These are phyloP conservation scores for Kuraishia molischiana DNA, from an alignment of 805 yeast genomes.

Conservation along the genomic window DNA sequence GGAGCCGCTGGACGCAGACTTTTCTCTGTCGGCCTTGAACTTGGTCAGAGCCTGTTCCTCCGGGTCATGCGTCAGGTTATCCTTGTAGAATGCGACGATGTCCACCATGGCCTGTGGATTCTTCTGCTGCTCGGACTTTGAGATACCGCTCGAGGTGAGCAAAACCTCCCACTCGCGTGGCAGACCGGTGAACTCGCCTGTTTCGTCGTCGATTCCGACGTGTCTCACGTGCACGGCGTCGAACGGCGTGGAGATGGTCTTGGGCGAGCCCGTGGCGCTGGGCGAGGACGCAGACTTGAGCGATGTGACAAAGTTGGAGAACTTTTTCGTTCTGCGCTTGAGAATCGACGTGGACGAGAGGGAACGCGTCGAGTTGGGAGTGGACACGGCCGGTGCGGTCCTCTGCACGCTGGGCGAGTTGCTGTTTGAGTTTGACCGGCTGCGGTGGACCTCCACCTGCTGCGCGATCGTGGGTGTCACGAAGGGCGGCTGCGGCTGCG, in stretches of 20 bases:
- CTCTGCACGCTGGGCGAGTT: not conserved
- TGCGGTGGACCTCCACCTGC: not conserved
- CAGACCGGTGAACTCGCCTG: constrained; percentile 85
- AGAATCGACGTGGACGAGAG: not conserved
- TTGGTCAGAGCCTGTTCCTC: constrained; percentile 7
- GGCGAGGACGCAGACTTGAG: constrained; percentile 10
- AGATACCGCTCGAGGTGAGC: constrained; percentile 76
- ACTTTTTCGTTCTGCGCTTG: constrained; percentile 43
- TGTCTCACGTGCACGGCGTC: constrained; percentile 88
- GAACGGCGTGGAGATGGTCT: constrained; percentile 80
- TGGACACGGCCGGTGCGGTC: not conserved
- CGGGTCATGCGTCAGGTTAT: constrained; percentile 33
- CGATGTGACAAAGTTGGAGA: constrained; percentile 32
- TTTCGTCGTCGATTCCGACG: constrained; percentile 77
- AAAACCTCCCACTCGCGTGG: constrained; percentile 90
- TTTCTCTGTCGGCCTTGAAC: constrained; percentile 3
- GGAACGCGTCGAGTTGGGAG: not conserved
- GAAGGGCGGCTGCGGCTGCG: not conserved
- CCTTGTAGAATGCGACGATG: constrained; percentile 78
- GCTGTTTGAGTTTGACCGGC: not conserved
- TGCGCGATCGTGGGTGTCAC: not conserved
- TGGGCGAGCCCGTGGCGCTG: constrained; percentile 9
- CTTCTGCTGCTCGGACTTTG: constrained; percentile 78
- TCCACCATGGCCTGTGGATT: constrained; percentile 94
- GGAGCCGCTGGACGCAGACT: constrained; percentile 18